Base-by-base conservation (phyloP, 345 rosid genomes). In the Populus simonii region DNA sequence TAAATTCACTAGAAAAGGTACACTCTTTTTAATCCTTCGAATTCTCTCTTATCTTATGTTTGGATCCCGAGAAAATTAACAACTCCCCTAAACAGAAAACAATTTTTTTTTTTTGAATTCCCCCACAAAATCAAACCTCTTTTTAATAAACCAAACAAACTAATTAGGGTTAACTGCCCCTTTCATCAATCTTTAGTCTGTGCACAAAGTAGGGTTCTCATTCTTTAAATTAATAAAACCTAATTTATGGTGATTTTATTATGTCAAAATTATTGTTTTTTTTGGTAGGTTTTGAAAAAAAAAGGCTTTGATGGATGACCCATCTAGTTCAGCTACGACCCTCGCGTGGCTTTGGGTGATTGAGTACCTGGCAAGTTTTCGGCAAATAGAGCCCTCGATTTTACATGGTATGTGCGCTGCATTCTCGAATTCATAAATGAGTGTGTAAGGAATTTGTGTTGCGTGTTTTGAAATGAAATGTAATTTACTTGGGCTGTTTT, bases 321-420 rank as follows among this genome's bases (percentile, higher is more conserved):
- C 73, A 13, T 69, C 76, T 2, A 49, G 78, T 17, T 63, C 66
- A 4, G 84, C 79, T 79, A 51, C 79, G 8, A 72, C 72, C 41
- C 75, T 79, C 71, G 84, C 76, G 20, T 89, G 93, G 93, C 66
- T 86, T 62, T 88, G 92, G 93, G 81, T 84, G 41, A 85, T 90
- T 65, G 92, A 91, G 74, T 87, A 90, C 51, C 49, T 90, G 41
- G 83, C 90, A 43, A 81, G 84, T 69, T 83, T 77, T 45, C 75
- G 69, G 62, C 66, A 85, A 74, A 74, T 88, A 35, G 83, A 83
- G 65, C 63, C 82, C 7, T 79, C 85, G 18, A 68, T 86, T 72
- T 71, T 90, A 76, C 86, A 79, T 18, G 89, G 93, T 88, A 87
- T 20, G 73, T 43, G 12, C 22, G 27, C 18, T 11, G 18, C 5